phyloP scores from a whole-genome alignment of 805 yeast genomes.

The Barnettozyma vustinii region DNA sequence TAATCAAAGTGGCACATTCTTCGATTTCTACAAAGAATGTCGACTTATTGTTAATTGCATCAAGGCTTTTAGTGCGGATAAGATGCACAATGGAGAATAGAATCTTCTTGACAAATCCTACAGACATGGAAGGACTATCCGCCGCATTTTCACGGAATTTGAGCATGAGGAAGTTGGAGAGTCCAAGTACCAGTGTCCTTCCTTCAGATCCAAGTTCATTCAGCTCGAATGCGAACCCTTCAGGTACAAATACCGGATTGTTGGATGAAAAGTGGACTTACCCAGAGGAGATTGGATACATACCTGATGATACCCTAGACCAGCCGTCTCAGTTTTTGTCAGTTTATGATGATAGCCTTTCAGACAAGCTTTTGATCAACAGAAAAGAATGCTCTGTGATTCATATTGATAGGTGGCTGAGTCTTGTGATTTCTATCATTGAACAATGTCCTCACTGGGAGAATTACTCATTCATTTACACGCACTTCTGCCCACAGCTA shows the following conservation, averaged over 20 bases:
- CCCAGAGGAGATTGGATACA: slow-evolving; percentile 50
- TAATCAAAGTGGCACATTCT: slow-evolving; percentile 29
- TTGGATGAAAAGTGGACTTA: slow-evolving; percentile 45
- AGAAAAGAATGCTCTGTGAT: slow-evolving; percentile 26
- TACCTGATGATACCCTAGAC: slow-evolving; percentile 40
- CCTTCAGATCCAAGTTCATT: slow-evolving; percentile 12
- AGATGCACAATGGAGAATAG: slow-evolving; percentile 41
- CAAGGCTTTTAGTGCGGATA: slow-evolving; percentile 49
- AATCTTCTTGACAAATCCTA: slow-evolving; percentile 46
- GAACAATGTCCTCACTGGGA: slow-evolving; percentile 64
- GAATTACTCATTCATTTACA: slow-evolving; percentile 56
- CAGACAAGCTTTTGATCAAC: slow-evolving; percentile 16
- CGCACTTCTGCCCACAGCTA: slow-evolving; percentile 68
- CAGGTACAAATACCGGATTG: neutral
- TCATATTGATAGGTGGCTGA: slow-evolving; percentile 48
- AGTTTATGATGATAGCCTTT: slow-evolving; percentile 6
- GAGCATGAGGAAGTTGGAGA: slow-evolving; percentile 19
- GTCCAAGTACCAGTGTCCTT: neutral
- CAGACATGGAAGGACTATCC: slow-evolving; percentile 63
- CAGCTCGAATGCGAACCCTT: slow-evolving; percentile 8
- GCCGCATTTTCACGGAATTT: slow-evolving; percentile 50
- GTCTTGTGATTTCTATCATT: slow-evolving; percentile 42
- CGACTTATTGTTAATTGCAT: slow-evolving; percentile 39
- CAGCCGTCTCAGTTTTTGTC: slow-evolving; percentile 28
- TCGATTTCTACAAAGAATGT: slow-evolving; percentile 32